Evolutionary conservation across 768 basidiomycete genomes (phyloP).

Genomic region (Auriscalpium orientale): DNA sequence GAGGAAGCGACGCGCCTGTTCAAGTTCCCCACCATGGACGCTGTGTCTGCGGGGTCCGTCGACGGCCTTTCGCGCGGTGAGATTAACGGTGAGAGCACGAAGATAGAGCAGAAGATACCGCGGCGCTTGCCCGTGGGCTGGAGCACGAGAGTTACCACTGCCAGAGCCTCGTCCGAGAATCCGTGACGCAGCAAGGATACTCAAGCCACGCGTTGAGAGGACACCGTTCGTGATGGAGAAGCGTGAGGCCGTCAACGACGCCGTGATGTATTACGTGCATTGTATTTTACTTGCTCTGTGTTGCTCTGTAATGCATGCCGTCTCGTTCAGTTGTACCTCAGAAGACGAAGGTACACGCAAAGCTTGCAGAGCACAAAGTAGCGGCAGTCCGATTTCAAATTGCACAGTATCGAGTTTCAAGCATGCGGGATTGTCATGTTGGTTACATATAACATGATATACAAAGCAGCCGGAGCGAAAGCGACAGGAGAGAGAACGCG

Average conservation of each 20-base stretch:
- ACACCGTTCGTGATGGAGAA: constrained; percentile 94
- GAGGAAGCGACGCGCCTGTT: constrained; percentile 97
- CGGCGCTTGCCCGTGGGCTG: constrained; percentile 87
- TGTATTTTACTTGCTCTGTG: too few species aligned
- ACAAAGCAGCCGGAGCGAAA: too few species aligned
- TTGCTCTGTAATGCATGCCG: too few species aligned
- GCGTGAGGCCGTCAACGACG: constrained; percentile 27
- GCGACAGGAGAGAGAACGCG: too few species aligned
- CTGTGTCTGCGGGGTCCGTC: constrained; percentile 87
- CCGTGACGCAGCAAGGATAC: constrained; percentile 88
- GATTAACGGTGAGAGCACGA: constrained; percentile 86
- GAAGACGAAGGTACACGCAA: too few species aligned
- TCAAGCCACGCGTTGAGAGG: constrained; percentile 82
- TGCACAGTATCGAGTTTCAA: too few species aligned
- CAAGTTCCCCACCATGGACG: constrained; percentile 99
- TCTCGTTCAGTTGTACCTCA: too few species aligned
- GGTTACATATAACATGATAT: too few species aligned
- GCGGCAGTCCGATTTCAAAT: too few species aligned
- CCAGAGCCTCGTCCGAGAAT: constrained; percentile 86
- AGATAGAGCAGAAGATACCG: constrained; percentile 82
- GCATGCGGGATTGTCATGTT: too few species aligned
- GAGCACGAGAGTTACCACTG: constrained; percentile 98
- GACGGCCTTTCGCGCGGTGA: constrained; percentile 90
- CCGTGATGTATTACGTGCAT: neutral
- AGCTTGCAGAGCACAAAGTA: too few species aligned